phyloP scores from a whole-genome alignment of 495 filamentous ascomycete genomes.

The Talaromyces trachyspermus region DNA sequence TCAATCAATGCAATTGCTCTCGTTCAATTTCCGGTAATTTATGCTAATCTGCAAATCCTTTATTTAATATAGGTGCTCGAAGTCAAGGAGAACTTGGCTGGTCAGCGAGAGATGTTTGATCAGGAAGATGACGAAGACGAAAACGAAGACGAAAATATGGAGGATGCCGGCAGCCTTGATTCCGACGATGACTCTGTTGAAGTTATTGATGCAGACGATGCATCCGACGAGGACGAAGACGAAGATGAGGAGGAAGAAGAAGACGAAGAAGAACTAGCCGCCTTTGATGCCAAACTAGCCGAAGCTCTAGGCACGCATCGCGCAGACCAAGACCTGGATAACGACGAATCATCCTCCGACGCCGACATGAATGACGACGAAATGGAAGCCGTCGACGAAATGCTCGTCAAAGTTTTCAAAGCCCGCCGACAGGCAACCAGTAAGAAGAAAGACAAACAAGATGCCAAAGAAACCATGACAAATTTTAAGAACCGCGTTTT shows the following conservation, averaged over 20 bases:
- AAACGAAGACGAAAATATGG: constrained; percentile 26
- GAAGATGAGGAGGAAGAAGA: constrained; percentile 34
- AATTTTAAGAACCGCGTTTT: constrained; percentile 93
- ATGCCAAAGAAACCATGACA: constrained; percentile 80
- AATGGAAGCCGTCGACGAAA: constrained; percentile 83
- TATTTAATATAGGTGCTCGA: constrained; percentile 50
- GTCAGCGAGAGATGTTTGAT: constrained; percentile 81
- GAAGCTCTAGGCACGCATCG: constrained; percentile 60
- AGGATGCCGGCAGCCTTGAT: constrained; percentile 29
- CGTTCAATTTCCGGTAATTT: too few relatives aligned
- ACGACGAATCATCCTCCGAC: constrained; percentile 48
- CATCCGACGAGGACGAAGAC: constrained; percentile 33
- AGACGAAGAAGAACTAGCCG: constrained; percentile 46
- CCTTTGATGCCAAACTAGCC: constrained; percentile 72
- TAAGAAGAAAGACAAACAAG: constrained; percentile 75
- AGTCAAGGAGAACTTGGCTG: constrained; percentile 71
- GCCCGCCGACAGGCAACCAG: constrained; percentile 53
- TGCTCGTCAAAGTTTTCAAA: constrained; percentile 75
- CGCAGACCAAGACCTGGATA: constrained; percentile 47
- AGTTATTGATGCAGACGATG: constrained; percentile 28
- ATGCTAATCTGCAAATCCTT: too few relatives aligned
- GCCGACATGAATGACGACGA: constrained; percentile 89
- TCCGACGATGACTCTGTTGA: constrained; percentile 29
- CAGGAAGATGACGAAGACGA: constrained; percentile 58
- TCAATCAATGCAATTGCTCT: neutral